Conservation (phyloP, 1,284 basidiomycete genomes). For the Cryptococcus jaspeensis region DNA sequence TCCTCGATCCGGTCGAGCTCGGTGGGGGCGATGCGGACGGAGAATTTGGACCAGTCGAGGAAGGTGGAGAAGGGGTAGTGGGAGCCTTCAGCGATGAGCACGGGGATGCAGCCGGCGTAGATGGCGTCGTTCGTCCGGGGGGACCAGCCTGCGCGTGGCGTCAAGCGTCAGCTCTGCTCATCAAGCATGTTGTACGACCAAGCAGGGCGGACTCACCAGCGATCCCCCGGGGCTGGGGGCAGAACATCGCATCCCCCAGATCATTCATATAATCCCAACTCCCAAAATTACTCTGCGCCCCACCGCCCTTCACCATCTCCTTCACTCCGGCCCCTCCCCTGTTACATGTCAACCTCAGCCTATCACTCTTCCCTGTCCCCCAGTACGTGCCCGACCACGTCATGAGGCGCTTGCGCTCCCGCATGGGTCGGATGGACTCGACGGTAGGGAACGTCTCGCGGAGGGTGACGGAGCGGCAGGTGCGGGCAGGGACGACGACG, state of each 20-base stretch:
- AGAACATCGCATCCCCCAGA: conserved; percentile 51
- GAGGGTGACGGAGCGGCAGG: conserved; percentile 39
- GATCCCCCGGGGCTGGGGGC: conserved; percentile 52
- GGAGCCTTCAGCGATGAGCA: conserved; percentile 52
- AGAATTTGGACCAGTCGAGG: conserved; percentile 54
- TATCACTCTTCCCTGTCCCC: conserved; percentile 50
- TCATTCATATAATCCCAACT: conserved; percentile 51
- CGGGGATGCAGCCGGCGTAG: conserved; percentile 55
- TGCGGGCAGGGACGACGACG: conserved; percentile 49
- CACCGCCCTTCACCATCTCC: conserved; percentile 42
- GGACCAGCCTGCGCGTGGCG: conserved; percentile 45
- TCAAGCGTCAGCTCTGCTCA: not conserved
- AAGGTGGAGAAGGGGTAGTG: conserved; percentile 53
- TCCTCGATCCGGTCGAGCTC: conserved; percentile 52
- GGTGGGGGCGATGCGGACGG: conserved; percentile 50
- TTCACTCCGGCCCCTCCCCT: conserved; percentile 42
- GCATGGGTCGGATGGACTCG: conserved; percentile 32
- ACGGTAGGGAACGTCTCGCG: conserved; percentile 36
- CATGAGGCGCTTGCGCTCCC: conserved; percentile 37
- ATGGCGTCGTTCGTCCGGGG: conserved; percentile 54
- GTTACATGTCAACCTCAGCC: conserved; percentile 45
- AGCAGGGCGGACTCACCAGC: conserved; percentile 46
- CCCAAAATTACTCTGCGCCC: conserved; percentile 38
- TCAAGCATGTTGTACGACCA: too few relatives aligned
- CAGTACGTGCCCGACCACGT: conserved; percentile 50